Percentiles rank a stretch among this genome's conserved stretches.
These are phyloP conservation scores for Chalciporus sphaerocephalus DNA, from an alignment of 768 basidiomycete species.

Conservation along the genomic window DNA sequence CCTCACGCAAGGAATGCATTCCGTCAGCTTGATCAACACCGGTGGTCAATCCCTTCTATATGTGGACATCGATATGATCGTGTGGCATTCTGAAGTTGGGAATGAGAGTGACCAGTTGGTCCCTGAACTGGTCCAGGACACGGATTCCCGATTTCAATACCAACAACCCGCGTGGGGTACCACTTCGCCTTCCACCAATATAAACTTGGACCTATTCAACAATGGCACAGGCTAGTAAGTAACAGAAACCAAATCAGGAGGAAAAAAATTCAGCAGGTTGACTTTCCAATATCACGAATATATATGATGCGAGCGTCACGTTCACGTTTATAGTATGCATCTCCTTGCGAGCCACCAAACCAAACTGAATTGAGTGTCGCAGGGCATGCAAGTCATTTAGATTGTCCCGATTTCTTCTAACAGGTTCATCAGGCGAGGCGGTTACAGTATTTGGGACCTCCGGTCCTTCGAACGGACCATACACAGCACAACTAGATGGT, in stretches of 20 bases:
- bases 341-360: neutral
- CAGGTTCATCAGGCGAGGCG: slow-evolving; percentile 34
- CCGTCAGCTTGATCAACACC: slow-evolving; percentile 29
- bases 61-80: slow-evolving; percentile 45
- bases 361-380: slow-evolving; percentile 1
- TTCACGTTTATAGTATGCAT: slow-evolving; percentile 39
- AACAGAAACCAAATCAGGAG: neutral
- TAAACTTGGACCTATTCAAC: slow-evolving; percentile 37
- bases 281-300: slow-evolving; percentile 31
- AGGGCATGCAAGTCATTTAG: slow-evolving; percentile 18
- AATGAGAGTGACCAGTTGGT: slow-evolving; percentile 10
- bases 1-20: slow-evolving; percentile 35
- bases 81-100: slow-evolving; percentile 28
- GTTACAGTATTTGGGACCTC: slow-evolving; percentile 45
- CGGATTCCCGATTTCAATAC: slow-evolving; percentile 38
- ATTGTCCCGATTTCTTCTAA: neutral
- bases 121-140: slow-evolving; percentile 29
- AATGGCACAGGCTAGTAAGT: slow-evolving; percentile 42
- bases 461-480: slow-evolving; percentile 33
- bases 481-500: slow-evolving; percentile 35
- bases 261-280: neutral
- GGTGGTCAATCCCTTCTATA: slow-evolving; percentile 29
- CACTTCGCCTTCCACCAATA: slow-evolving; percentile 24
- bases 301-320: slow-evolving; percentile 30
- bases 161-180: slow-evolving; percentile 34